These are phyloP conservation scores for Shiraia sp. DNA, from an alignment of 2,329 filamentous ascomycete species.

Conservation along the genomic window DNA sequence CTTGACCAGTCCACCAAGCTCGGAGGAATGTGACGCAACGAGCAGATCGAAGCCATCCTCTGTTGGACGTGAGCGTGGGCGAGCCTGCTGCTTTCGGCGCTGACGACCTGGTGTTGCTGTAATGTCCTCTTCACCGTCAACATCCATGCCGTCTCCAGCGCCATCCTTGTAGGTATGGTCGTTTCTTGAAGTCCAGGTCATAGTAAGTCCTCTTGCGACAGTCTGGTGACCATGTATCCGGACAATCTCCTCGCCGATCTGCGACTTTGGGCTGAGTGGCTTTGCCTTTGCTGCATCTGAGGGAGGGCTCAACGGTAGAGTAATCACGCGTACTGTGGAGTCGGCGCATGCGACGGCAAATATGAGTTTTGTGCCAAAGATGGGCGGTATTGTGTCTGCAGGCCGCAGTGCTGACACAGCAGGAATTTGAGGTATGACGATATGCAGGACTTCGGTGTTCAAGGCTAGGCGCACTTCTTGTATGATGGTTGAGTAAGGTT, in stretches of 20 bases:
- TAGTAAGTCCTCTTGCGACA: constrained; percentile 54
- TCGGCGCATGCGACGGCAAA: constrained; percentile 61
- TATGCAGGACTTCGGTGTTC: constrained; percentile 56
- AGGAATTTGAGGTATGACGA: constrained; percentile 54
- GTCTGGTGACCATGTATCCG: constrained; percentile 57
- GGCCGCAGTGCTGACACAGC: constrained; percentile 33
- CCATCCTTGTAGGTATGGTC: constrained; percentile 22
- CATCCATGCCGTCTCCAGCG: constrained; percentile 41
- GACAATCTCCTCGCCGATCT: constrained; percentile 52
- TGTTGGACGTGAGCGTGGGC: constrained; percentile 21
- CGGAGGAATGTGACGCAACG: constrained; percentile 47
- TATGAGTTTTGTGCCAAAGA: constrained; percentile 56
- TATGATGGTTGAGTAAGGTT: constrained; percentile 58
- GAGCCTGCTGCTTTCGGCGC: constrained; percentile 25
- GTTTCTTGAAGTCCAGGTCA: constrained; percentile 54
- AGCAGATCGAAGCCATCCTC: constrained; percentile 46
- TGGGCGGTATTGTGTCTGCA: constrained; percentile 47
- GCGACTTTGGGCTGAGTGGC: constrained; percentile 23
- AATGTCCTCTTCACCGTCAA: constrained; percentile 32
- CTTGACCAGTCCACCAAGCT: constrained; percentile 45
- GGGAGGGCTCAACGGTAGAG: constrained; percentile 59
- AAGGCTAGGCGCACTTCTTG: constrained; percentile 60
- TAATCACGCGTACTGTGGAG: constrained; percentile 58
- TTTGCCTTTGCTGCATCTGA: constrained; percentile 43
- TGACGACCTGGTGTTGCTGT: constrained; percentile 18